Base-by-base conservation (phyloP, 805 yeast species). In the Torulaspora quercuum region DNA sequence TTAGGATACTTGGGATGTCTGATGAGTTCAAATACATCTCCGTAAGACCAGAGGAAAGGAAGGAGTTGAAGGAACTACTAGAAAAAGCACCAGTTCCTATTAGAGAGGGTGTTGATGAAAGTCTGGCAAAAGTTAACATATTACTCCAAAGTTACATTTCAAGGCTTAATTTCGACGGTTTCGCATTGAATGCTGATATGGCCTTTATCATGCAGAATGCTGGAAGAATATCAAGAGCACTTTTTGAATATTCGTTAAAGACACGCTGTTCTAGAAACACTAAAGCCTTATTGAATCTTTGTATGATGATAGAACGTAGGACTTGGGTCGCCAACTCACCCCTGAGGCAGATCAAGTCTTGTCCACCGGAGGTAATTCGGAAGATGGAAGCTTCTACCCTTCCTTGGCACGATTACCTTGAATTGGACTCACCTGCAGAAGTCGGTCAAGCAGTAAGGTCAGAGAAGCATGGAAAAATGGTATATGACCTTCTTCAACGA, bases 141-240 rank as follows among this genome's bases (percentile, higher is more conserved):
- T 60, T 92, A 23, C 63, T 92, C 8, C 98, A 92, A 54, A 75
- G 95, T 0, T 87, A 84, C 51, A 84, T 92, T n/a, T 83, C 96
- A 1, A 63, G 80, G 23, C 64, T 89, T 15, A 65, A 69, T 7
- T 65, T 92, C 11, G 92, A 83, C 1, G 97, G 97, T 0, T 85
- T 86, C 64, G 96, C 97, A 0, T 63, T 94, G 42, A 78, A 82
- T 72, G 78, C 95, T 0, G 99, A 92, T 65, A 87, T 89, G 95
- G 71, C 86, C 3, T 92, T 85, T 55, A 77, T 92, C 25, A 83
- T 92, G 0, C 97, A 92, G 59, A 86, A 94, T 25, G 97, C 96
- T 1, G 90, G 94, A 3, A 73, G 99, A 54, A 61, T 92, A 24
- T 67, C 89, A 38, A 66, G 97, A 39, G 97, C 97, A 0, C 73